These are phyloP conservation scores for Lyophyllum atratum DNA, from an alignment of 768 basidiomycete genomes.

Conservation along the genomic window DNA sequence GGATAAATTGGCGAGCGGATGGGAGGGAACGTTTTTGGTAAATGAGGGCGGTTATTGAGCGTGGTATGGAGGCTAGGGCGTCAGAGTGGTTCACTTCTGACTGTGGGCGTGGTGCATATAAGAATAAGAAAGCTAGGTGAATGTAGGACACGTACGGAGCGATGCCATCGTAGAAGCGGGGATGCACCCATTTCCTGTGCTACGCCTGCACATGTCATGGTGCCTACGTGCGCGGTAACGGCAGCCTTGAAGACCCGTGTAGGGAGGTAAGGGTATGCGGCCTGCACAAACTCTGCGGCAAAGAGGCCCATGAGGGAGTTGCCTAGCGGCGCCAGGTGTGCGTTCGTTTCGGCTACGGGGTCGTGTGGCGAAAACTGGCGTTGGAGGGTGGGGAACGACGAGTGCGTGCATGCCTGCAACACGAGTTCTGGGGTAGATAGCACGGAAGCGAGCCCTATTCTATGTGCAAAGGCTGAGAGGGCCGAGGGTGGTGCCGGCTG, in stretches of 20 bases:
- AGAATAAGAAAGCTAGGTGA: not conserved
- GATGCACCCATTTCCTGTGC: conserved; percentile 84
- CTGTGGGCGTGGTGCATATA: conserved; percentile 27
- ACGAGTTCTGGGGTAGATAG: conserved; percentile 53
- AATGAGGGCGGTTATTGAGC: conserved; percentile 84
- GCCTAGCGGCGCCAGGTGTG: conserved; percentile 71
- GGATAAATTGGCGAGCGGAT: conserved; percentile 86
- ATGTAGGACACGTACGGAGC: conserved; percentile 52
- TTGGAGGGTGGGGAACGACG: conserved; percentile 61
- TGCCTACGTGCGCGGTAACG: conserved; percentile 90
- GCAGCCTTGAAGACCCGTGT: conserved; percentile 91
- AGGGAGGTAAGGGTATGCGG: conserved; percentile 87
- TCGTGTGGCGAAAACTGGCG: conserved; percentile 58
- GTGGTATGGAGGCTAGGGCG: conserved; percentile 85
- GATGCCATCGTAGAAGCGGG: conserved; percentile 80
- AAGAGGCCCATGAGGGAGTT: conserved; percentile 92
- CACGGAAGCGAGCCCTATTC: conserved; percentile 70
- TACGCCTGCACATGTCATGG: conserved; percentile 77
- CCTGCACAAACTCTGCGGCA: conserved; percentile 79
- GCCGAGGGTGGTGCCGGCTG: conserved; percentile 75
- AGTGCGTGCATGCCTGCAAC: conserved; percentile 79
- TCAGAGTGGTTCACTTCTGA: conserved; percentile 74
- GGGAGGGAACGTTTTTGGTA: conserved; percentile 86
- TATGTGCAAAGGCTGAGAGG: conserved; percentile 73
- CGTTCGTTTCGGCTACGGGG: conserved; percentile 66